Base-by-base conservation (phyloP, 306 rosid genomes). In the Alnus rubra region DNA sequence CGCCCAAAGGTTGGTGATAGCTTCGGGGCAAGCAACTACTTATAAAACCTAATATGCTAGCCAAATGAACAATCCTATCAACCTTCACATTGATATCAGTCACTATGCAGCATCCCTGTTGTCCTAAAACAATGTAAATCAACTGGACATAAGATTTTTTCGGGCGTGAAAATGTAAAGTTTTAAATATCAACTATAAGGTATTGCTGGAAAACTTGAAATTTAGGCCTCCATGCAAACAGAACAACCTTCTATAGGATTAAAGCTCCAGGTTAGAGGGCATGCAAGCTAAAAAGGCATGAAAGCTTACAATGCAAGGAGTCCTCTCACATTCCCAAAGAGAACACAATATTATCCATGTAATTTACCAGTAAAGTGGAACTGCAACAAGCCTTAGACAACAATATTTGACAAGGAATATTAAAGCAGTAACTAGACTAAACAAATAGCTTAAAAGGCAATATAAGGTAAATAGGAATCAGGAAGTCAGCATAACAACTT, bases 401-500 rank as follows among this genome's bases (percentile, higher is more conserved):
- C 14, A 31, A 33, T 13, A 35, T 63, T 14, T 63, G 9, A 59
- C 35, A 14, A 0, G 18, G 45, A 35, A 31, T 11, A 63, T 63
- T 10, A 31, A 33, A 31, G 15, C 69, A 63, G 33, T 6, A 33
- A 33, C 69, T 33, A 35, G 47, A 63, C 4, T 63, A 31, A 13
- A 45, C 69, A 33, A 63, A 6, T 35, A 13, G 69, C 69, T 14
- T 7, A 56, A 63, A 33, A 63, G 14, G 28, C 42, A 63, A 33
- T 4, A 12, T 63, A 33, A 31, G 47, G 19, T 30, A 0, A 63
- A 63, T 30, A 59, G 52, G 69, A 81, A 31, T 50, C 59, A 70
- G 33, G 50, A 60, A 70, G 54, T 69, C 62, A 47, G 51, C 72
- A 70, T 19, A 63, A 49, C 65, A 73, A 23, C 59, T 31, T 19